phyloP scores from a whole-genome alignment of 768 basidiomycete species.

The Tephrocybe sp. region DNA sequence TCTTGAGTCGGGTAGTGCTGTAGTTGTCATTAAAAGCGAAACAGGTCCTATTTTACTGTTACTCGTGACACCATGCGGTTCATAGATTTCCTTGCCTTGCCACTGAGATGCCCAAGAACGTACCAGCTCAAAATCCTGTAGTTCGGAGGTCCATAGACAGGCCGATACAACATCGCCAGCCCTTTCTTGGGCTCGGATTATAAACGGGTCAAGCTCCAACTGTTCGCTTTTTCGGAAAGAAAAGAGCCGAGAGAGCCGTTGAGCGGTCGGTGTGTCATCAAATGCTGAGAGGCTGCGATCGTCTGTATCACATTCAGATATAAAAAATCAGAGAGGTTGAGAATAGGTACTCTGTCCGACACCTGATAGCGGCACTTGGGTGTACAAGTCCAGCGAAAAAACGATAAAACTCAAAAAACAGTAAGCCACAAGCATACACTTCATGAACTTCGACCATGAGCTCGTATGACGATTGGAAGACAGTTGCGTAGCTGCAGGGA shows the following conservation, averaged over 20 bases:
- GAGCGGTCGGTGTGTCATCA: conserved; percentile 26
- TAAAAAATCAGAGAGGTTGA: background rate
- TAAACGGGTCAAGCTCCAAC: conserved; percentile 34
- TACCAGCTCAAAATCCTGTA: conserved; percentile 30
- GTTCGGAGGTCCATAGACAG: conserved; percentile 49
- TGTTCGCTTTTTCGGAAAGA: conserved; percentile 23
- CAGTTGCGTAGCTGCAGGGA: conserved; percentile 13
- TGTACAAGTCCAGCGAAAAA: conserved; percentile 33
- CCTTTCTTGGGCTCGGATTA: conserved; percentile 23
- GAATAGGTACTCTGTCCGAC: background rate
- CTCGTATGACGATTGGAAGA: conserved; percentile 19
- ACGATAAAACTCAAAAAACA: conserved; percentile 41
- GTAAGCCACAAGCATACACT: conserved; percentile 36
- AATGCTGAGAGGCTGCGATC: conserved; percentile 18
- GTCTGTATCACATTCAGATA: conserved; percentile 4
- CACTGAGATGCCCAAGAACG: conserved; percentile 39
- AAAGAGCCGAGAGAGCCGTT: conserved; percentile 36
- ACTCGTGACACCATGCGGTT: background rate
- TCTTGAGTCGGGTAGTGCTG: conserved; percentile 21
- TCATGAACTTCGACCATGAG: conserved; percentile 27
- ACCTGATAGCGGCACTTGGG: conserved; percentile 8
- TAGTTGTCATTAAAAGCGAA: conserved; percentile 47
- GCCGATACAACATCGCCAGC: conserved; percentile 34
- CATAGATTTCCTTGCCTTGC: conserved; percentile 34
- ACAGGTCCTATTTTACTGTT: conserved; percentile 38